Base-by-base conservation (phyloP, 1,284 basidiomycete genomes). In the Boletus subluridellus region DNA sequence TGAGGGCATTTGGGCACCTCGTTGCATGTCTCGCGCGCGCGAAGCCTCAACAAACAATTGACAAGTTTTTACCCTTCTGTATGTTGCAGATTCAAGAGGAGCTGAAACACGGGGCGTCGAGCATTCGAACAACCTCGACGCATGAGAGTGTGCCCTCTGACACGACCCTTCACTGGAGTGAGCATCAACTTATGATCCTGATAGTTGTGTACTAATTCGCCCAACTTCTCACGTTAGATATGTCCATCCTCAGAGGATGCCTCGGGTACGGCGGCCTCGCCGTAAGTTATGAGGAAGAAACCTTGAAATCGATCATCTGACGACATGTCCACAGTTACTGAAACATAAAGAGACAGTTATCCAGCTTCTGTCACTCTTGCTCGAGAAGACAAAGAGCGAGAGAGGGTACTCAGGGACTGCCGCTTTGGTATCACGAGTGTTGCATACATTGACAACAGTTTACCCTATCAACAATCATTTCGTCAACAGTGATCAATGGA, bases 91-190 rank as follows among this genome's bases (percentile, higher is more conserved):
- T 98, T 57, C 83, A 88, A 60, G 83, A 87, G 51, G 96, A 99
- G 72, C 76, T 99, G 49, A 90, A 86, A 63, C 86, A 94, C 61
- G 97, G 97, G 1, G 95, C 97, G 0, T 95, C 94, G n/a, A 92
- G 91, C 59, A 81, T 89, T 38, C 81, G 94, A 34, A 98, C 94
- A 9, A 98, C 95, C 2, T 95, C 94, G 0, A 86, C 86, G 7
- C 85, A 89, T 62, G 82, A 85, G 21, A 90, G 93, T 0, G 81
- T 92, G 2, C 86, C 93, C 5, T 92, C 92, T 7, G 96, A 99
- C 68, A 95, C 94, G 2, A 90, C 93, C 1, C 78, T 99, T 54
- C 95, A 98, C 73, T 98, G 95, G 94, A 95, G 90, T 92, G 68
- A 72, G 90, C 76, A 52, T 59, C 52, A 65, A 34, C 28, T 62